Evolutionary conservation across 2,329 filamentous ascomycete genomes (phyloP), one percentile per base, ranked within the genome.

Genomic region (Grosmannia huntii): DNA sequence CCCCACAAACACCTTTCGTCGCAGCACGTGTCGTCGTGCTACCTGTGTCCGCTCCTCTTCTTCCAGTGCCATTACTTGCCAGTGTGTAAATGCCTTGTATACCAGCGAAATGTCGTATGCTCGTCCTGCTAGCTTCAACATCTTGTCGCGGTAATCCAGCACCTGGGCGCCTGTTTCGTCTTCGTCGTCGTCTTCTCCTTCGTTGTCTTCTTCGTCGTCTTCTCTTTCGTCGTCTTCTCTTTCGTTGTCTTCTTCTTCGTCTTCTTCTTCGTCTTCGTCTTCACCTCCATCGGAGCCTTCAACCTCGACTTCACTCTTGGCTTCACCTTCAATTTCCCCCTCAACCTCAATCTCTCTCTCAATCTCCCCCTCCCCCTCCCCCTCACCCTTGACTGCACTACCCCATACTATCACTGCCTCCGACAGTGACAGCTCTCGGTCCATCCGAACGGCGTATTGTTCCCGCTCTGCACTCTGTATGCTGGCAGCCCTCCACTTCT

Each of bases 21-120:
- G 77, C 57, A 94, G 72, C 60, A 91, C 82, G 67, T 89, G 86
- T 61, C 82, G 76, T 61, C 86, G 79, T 23, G 87, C 89, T 49
- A 83, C 76, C 5, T 80, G 81, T 4, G 87, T 89, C 48, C 82
- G 79, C 61, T 83, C 78, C 19, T 83, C 74, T 65, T 89, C 82
- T 16, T 87, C 82, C 6, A 76, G 78, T 12, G 87, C 79, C 55
- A 79, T 75, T 57, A 80, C 78, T 12, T 80, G 79, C 89, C 89
- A 95, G 62, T 86, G 82, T 1, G 76, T 79, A 59, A 89, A 83
- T 2, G 81, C 78, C 67, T 83, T 85, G 4, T 77, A 80, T 59
- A 86, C 69, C 7, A 89, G 74, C 64, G 83, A 86, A 12, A 87
- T 71, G 65, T 87, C 78, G 60, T 86, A 80, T 52, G 85, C 84